Conservation (phyloP, 495 filamentous ascomycete genomes). For the Darksidea phi region DNA sequence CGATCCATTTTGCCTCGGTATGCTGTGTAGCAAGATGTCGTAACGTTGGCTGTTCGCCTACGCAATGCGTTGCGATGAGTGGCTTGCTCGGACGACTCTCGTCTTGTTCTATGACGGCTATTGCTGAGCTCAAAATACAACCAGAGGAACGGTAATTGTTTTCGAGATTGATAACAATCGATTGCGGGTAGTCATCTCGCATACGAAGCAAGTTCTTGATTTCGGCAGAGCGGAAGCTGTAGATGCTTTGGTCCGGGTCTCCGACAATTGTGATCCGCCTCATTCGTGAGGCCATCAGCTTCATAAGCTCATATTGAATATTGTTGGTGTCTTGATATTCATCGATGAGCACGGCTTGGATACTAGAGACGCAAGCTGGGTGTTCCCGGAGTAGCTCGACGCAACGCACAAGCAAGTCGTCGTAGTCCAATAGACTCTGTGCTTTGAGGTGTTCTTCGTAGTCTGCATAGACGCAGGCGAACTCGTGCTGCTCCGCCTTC, state of each 20-base stretch:
- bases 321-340: constrained; percentile 98
- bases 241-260: constrained; percentile 98
- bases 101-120: constrained; percentile 92
- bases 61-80: constrained; percentile 75
- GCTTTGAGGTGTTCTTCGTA: constrained; percentile 73
- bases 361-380: constrained; percentile 84
- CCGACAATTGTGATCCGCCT: constrained; percentile 89
- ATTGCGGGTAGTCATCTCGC: constrained; percentile 71
- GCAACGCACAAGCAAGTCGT: constrained; percentile 86
- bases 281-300: constrained; percentile 70
- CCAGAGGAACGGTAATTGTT: constrained; percentile 95
- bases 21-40: constrained; percentile 70
- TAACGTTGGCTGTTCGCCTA: constrained; percentile 80
- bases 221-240: constrained; percentile 96
- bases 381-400: constrained; percentile 73
- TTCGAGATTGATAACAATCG: constrained; percentile 80
- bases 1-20: constrained; percentile 84
- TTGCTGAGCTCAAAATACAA: constrained; percentile 77
- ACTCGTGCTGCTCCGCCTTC: constrained; percentile 65
- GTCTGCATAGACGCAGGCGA: constrained; percentile 70
- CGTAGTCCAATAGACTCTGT: constrained; percentile 90
- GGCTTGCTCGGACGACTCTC: constrained; percentile 71
- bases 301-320: constrained; percentile 95
- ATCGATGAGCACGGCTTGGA: constrained; percentile 91
- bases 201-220: constrained; percentile 83